These are phyloP conservation scores for Trichoderma lentiforme DNA, from an alignment of 2,329 filamentous ascomycete species.

Conservation along the genomic window DNA sequence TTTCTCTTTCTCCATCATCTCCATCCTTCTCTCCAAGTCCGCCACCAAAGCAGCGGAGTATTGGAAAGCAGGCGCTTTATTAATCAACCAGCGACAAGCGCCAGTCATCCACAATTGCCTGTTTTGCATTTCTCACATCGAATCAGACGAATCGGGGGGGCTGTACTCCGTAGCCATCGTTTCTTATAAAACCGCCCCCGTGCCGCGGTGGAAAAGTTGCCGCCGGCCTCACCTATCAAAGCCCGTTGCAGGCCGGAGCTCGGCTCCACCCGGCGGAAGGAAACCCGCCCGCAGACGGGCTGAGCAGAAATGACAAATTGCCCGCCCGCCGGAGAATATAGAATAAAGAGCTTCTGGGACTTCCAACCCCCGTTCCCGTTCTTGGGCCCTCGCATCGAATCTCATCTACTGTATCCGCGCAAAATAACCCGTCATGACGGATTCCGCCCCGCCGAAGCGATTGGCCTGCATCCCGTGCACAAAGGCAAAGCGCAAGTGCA, in stretches of 20 bases:
- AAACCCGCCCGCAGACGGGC: not conserved
- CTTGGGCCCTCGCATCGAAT: not conserved
- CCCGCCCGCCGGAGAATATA: not conserved
- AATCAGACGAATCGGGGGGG: not conserved
- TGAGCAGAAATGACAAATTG: not conserved
- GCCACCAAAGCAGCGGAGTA: not conserved
- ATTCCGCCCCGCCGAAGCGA: conserved; percentile 1
- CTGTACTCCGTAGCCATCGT: not conserved
- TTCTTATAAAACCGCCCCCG: not conserved
- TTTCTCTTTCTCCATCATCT: not conserved
- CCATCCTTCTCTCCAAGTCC: not conserved
- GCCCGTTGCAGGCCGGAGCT: not conserved
- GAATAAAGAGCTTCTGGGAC: not conserved
- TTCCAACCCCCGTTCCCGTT: not conserved
- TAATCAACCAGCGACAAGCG: not conserved
- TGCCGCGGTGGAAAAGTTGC: conserved; percentile 5
- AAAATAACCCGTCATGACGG: not conserved
- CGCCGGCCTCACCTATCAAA: not conserved
- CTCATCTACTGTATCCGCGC: not conserved
- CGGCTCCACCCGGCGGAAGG: conserved; percentile 12
- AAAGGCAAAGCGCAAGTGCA: conserved; percentile 8
- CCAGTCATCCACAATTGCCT: not conserved
- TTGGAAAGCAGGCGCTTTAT: not conserved
- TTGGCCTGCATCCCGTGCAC: conserved; percentile 9
- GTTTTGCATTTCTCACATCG: not conserved